Evolutionary conservation across 805 yeast species (phyloP).

Genomic region (Lachancea nothofagi): DNA sequence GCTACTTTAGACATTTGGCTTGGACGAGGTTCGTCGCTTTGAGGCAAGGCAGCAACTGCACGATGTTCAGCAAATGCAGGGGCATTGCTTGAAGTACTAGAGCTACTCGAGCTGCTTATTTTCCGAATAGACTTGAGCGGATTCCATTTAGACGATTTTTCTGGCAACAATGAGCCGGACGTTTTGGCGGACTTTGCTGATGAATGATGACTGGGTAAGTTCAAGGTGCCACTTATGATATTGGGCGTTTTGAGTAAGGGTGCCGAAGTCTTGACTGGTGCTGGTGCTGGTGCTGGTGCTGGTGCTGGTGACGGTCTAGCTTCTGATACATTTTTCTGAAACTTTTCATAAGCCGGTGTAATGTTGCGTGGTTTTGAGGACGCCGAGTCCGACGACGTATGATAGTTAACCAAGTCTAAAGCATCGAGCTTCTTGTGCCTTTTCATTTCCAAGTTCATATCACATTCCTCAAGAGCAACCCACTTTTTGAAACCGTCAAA

Average conservation of each 20-base stretch:
- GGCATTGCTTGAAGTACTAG: conserved; percentile 1
- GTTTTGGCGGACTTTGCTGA: not conserved
- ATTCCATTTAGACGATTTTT: conserved; percentile 27
- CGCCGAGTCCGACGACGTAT: not conserved
- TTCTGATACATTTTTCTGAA: conserved; percentile 14
- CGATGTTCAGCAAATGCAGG: not conserved
- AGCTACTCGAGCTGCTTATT: conserved; percentile 19
- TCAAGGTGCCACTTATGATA: not conserved
- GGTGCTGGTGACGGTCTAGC: not conserved
- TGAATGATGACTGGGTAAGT: too few relatives aligned
- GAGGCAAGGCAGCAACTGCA: not conserved
- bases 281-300: not conserved
- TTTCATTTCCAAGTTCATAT: conserved; percentile 32
- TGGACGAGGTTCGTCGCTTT: not conserved
- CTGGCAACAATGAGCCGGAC: not conserved
- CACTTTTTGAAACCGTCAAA: conserved; percentile 71
- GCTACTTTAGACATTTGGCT: not conserved
- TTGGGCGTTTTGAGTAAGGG: too few relatives aligned
- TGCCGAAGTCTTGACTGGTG: not conserved
- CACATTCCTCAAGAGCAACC: conserved; percentile 69
- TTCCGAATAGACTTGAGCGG: conserved; percentile 26
- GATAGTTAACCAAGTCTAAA: conserved; percentile 12
- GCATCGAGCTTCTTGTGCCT: conserved; percentile 21
- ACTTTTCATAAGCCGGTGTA: conserved; percentile 25
- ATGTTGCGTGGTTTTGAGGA: conserved; percentile 10